phyloP scores from a whole-genome alignment of 2,329 filamentous ascomycete genomes.

The Mycosphaerella sp. region DNA sequence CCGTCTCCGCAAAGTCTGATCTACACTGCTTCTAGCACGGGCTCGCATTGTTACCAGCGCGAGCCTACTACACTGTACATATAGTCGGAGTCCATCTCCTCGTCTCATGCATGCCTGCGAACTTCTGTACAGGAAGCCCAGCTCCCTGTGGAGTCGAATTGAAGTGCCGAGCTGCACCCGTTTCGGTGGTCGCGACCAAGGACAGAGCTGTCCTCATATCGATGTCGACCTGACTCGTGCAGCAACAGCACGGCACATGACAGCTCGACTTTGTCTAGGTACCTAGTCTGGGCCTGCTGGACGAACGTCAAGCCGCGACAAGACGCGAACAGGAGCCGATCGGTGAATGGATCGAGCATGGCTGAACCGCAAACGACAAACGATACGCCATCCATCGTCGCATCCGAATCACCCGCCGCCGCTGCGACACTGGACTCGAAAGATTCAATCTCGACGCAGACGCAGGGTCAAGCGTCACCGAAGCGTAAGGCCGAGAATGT shows the following conservation, averaged over 20 bases:
- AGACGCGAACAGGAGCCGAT: background rate
- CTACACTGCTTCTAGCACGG: too few species aligned
- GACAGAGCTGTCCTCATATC: too few species aligned
- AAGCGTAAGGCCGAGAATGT: slow-evolving; percentile 12
- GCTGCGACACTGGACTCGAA: background rate
- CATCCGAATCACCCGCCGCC: background rate
- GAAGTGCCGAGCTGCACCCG: too few species aligned
- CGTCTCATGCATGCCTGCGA: too few species aligned
- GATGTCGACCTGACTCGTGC: background rate
- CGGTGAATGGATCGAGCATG: background rate
- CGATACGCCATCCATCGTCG: background rate
- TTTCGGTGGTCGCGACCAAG: too few species aligned
- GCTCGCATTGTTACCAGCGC: too few species aligned
- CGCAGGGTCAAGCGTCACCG: background rate
- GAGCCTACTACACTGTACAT: too few species aligned
- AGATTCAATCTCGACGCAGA: background rate
- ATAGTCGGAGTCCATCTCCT: too few species aligned
- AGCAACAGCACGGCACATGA: background rate
- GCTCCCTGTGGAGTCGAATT: too few species aligned
- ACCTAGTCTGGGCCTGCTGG: background rate
- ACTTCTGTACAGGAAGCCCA: too few species aligned
- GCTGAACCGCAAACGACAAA: background rate
- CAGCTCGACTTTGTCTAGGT: background rate
- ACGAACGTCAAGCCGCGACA: background rate
- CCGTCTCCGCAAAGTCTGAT: too few species aligned